Evolutionary conservation across 1,284 basidiomycete genomes (phyloP).

Genomic region (Cryptococcus sp.): DNA sequence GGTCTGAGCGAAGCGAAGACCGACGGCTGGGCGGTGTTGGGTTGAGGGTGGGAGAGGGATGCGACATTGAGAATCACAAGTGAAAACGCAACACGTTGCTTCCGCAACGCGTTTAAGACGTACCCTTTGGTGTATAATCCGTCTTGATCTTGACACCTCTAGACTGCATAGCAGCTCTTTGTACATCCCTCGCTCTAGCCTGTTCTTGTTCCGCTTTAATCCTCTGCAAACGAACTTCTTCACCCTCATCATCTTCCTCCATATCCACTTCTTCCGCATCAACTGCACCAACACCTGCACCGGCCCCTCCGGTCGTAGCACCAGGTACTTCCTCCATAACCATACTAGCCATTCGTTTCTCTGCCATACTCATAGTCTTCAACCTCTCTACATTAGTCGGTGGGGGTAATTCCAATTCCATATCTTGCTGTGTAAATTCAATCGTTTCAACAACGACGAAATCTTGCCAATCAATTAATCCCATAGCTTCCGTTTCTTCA

Average conservation of each 20-base stretch:
- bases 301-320: no score
- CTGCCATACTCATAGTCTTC: conserved; percentile 91
- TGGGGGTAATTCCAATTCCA: conserved; percentile 83
- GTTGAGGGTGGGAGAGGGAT: not conserved
- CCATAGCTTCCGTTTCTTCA: conserved; percentile 63
- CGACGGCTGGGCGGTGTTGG: no score
- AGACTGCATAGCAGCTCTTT: conserved; percentile 68
- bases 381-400: conserved; percentile 94
- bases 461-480: conserved; percentile 99
- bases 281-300: conserved; percentile 54
- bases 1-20: not conserved
- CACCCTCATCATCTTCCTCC: conserved; percentile 46
- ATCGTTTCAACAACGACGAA: conserved; percentile 98
- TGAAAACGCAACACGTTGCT: not conserved
- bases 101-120: conserved; percentile 40
- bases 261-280: conserved; percentile 57
- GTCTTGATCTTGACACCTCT: conserved; percentile 94
- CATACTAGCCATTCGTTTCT: conserved; percentile 98
- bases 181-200: conserved; percentile 65
- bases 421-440: conserved; percentile 91
- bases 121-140: conserved; percentile 91
- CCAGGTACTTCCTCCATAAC: conserved; percentile 93
- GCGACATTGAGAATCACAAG: not conserved
- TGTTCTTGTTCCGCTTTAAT: conserved; percentile 72
- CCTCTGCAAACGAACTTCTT: conserved; percentile 54